phyloP scores from a whole-genome alignment of 306 rosid species.

The Cotoneaster glaucophyllus region DNA sequence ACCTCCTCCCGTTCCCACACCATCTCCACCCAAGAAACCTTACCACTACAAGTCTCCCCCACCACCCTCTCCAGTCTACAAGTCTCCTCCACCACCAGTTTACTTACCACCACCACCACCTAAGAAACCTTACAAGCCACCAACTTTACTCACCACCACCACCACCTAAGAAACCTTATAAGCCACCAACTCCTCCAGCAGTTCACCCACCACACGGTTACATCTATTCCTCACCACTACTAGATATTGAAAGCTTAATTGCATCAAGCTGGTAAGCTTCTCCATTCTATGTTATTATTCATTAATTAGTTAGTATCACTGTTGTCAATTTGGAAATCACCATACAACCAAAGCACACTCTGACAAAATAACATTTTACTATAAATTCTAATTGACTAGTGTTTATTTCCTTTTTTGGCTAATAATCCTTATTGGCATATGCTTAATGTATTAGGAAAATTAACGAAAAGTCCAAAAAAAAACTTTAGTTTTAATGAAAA shows the following conservation, averaged over 20 bases:
- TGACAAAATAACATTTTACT: background rate
- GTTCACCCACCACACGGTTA: conserved; percentile 33
- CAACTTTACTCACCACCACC: no score
- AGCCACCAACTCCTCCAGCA: conserved; percentile 35
- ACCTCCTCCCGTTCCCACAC: background rate
- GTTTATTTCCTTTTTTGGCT: background rate
- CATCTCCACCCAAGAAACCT: background rate
- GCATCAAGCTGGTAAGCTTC: conserved; percentile 33
- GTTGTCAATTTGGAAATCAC: background rate
- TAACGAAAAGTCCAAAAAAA: no score
- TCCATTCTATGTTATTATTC: background rate
- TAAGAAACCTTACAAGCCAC: background rate
- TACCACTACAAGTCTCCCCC: conserved; percentile 23
- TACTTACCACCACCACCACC: conserved; percentile 11
- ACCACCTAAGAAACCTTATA: no score
- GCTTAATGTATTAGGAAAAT: no score
- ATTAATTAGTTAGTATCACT: background rate
- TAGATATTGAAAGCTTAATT: conserved; percentile 22
- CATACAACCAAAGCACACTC: background rate
- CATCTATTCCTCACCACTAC: conserved; percentile 47
- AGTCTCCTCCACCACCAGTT: conserved; percentile 1
- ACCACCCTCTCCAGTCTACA: conserved; percentile 9
- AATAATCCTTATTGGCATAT: background rate
- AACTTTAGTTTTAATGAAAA: no score
- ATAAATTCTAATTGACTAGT: background rate